Conservation (phyloP, 768 basidiomycete genomes). For the Mycena vitilis region DNA sequence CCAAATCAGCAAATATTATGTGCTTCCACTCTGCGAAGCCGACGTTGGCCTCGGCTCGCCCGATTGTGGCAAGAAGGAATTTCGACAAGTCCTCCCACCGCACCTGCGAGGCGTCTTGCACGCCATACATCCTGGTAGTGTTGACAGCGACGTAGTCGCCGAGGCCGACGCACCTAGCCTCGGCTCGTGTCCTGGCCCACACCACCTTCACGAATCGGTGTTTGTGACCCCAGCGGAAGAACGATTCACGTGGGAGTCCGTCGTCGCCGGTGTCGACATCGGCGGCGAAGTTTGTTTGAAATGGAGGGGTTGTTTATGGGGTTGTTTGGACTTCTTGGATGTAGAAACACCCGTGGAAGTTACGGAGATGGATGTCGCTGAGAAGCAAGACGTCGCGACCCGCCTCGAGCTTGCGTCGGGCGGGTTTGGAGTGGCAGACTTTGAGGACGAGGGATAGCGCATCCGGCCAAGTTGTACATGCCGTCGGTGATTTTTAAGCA, state of each 20-base stretch:
- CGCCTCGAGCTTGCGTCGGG: conserved; percentile 14
- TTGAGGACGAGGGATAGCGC: conserved; percentile 23
- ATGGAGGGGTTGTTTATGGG: conserved; percentile 76
- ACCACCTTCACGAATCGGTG: conserved; percentile 45
- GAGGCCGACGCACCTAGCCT: conserved; percentile 16
- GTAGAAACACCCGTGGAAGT: neutral
- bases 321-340: conserved; percentile 71
- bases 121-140: conserved; percentile 53
- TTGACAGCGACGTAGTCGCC: conserved; percentile 40
- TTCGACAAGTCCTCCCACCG: conserved; percentile 40
- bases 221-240: conserved; percentile 72
- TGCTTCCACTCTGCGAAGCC: conserved; percentile 48
- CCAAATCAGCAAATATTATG: conserved; percentile 45
- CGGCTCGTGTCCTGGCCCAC: conserved; percentile 65
- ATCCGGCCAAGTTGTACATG: no score
- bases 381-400: conserved; percentile 26
- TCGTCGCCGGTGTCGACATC: conserved; percentile 62
- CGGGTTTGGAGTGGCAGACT: conserved; percentile 25
- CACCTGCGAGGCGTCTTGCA: conserved; percentile 49
- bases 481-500: no score
- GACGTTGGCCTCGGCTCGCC: conserved; percentile 10
- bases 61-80: conserved; percentile 30
- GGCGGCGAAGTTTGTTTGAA: conserved; percentile 67
- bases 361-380: conserved; percentile 34
- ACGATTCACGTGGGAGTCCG: conserved; percentile 72